A percentile compares a stretch with the other conserved stretches of the same genome.
Evolutionary conservation across 2,329 filamentous ascomycete genomes (phyloP).

Genomic region (Trichoderma sp.): DNA sequence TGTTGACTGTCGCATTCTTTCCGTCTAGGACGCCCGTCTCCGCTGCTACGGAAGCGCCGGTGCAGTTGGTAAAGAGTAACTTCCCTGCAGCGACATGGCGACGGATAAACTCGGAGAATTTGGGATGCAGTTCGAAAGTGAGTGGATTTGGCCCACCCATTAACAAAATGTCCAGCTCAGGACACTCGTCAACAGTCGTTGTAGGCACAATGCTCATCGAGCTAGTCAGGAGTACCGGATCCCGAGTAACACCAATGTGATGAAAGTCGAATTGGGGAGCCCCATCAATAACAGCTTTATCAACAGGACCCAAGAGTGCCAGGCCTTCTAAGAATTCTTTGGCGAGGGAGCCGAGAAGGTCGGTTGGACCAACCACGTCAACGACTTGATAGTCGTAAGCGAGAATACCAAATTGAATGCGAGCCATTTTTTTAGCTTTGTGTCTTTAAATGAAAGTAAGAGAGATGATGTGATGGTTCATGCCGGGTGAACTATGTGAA

Average conservation of each 20-base stretch:
- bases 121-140: conserved; percentile 32
- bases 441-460: background rate
- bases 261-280: conserved; percentile 38
- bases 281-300: conserved; percentile 25
- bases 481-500: background rate
- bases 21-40: conserved; percentile 44
- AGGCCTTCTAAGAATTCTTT: conserved; percentile 25
- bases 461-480: background rate
- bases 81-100: conserved; percentile 40
- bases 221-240: conserved; percentile 30
- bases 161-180: conserved; percentile 41
- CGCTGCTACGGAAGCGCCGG: conserved; percentile 36
- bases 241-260: conserved; percentile 36
- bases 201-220: conserved; percentile 32
- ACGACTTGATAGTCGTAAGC: conserved; percentile 37
- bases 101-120: conserved; percentile 36
- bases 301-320: conserved; percentile 24
- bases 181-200: conserved; percentile 36
- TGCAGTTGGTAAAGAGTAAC: conserved; percentile 41
- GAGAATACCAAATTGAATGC: conserved; percentile 32
- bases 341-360: conserved; percentile 33
- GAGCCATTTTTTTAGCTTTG: conserved; percentile 24
- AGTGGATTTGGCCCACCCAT: conserved; percentile 36
- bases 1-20: conserved; percentile 45
- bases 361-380: conserved; percentile 36